Base-by-base conservation (phyloP, 192 early-diverging fungal genomes). In the Rhizophagus clarus region DNA sequence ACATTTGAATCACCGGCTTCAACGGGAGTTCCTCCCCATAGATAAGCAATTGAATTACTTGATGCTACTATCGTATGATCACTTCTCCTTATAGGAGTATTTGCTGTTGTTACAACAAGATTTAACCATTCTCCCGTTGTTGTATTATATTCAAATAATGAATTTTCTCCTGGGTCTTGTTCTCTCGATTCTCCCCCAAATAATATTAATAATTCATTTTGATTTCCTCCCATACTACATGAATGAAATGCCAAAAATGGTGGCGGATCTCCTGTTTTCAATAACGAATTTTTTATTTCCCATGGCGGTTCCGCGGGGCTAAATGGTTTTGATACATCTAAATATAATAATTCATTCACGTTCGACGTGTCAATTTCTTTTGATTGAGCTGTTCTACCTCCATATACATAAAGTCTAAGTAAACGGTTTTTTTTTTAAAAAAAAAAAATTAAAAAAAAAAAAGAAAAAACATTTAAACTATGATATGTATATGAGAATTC, bases 21-120 rank as follows among this genome's bases (percentile, higher is more conserved):
- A 29, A 17, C 10, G 12, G 64, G 64, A 17, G 42, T 64, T 69
- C 81, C 81, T 20, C 81, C 81, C 71, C 79, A 82, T n/a, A 82
- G 29, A 72, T 72, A 82, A 28, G 51, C 26, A 29, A 64, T 79
- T n/a, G 76, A 68, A 22, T 67, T 67, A 31, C 72, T 72, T n/a
- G 37, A 49, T 1, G 76, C 73, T n/a, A 60, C 31, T 47, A 70
- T 49, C 2, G 69, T 73, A 56, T 82, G 81, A 10, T 82, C 77
- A 47, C 56, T 72, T 72, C 45, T 17, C n/a, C 67, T 66, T 14
- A 69, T 0, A 15, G 77, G 76, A n/a, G 29, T 28, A n/a, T 67
- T 51, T 56, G 4, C 51, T 51, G 17, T 51, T 17, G 49, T 14
- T 20, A 61, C 28, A 56, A 45, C 17, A 20, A 40, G 61, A 24